Conservation (phyloP, 192 early-diverging fungal species). For the Pilobolus umbonatus region DNA sequence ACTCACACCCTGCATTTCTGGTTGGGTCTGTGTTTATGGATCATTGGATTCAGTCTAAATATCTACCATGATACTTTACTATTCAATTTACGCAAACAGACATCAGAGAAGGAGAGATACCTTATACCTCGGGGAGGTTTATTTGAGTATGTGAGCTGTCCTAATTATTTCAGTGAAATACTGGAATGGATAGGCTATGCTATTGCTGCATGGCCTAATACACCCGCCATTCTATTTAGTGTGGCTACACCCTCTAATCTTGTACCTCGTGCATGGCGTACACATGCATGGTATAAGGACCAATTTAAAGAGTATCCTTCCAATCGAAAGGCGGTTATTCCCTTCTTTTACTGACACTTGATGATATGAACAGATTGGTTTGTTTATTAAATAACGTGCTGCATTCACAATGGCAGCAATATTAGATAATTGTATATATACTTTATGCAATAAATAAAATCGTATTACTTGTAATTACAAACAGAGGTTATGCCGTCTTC, state of each 20-base stretch:
- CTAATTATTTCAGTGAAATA: slow-evolving; percentile 33
- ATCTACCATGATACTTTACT: slow-evolving; percentile 38
- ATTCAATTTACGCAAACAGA: slow-evolving; percentile 20
- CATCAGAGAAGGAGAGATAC: slow-evolving; percentile 8
- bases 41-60: slow-evolving; percentile 27
- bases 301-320: slow-evolving; percentile 30
- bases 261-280: slow-evolving; percentile 29
- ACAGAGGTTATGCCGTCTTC: not conserved
- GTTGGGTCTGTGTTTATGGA: slow-evolving; percentile 21
- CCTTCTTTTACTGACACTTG: slow-evolving; percentile 27
- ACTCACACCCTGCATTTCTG: not conserved
- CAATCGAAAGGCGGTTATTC: slow-evolving; percentile 34
- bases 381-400: no score
- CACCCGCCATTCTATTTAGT: slow-evolving; percentile 31
- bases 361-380: not conserved
- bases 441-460: no score
- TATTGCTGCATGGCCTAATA: slow-evolving; percentile 23
- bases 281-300: slow-evolving; percentile 34
- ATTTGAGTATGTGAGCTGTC: slow-evolving; percentile 31
- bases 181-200: slow-evolving; percentile 40
- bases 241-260: slow-evolving; percentile 28
- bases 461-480: no score
- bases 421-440: not conserved
- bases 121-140: slow-evolving; percentile 31
- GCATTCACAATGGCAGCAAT: no score